Percentiles rank a stretch among this genome's conserved stretches.
These are phyloP conservation scores for Pugionium dolabratum DNA, from an alignment of 345 rosid species.

Conservation along the genomic window DNA sequence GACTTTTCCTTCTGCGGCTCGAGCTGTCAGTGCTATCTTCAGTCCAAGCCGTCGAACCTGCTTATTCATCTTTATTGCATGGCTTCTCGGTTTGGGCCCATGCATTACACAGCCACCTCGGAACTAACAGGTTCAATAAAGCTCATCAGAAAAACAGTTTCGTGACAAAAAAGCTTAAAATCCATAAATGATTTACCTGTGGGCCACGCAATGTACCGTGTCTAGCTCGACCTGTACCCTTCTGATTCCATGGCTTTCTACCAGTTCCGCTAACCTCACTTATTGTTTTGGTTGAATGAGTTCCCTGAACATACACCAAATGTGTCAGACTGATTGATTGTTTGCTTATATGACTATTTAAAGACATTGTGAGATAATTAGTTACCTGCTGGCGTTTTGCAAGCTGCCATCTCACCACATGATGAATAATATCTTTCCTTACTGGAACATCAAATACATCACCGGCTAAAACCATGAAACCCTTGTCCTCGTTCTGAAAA, in stretches of 20 bases:
- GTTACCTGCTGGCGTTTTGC: slow-evolving; percentile 87
- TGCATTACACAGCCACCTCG: slow-evolving; percentile 90
- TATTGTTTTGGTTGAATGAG: slow-evolving; percentile 91
- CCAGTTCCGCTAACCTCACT: slow-evolving; percentile 98
- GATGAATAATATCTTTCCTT: slow-evolving; percentile 86
- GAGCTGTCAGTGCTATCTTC: slow-evolving; percentile 88
- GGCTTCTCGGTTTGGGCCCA: slow-evolving; percentile 95
- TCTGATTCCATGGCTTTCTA: slow-evolving; percentile 84
- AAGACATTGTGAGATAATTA: neutral
- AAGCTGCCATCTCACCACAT: slow-evolving; percentile 89
- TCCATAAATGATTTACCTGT: slow-evolving; percentile 57
- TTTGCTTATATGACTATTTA: slow-evolving; percentile 1
- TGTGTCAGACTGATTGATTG: slow-evolving; percentile 14
- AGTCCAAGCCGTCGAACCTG: slow-evolving; percentile 86
- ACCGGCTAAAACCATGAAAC: slow-evolving; percentile 82
- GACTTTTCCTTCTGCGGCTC: slow-evolving; percentile 97
- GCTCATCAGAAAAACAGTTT: slow-evolving; percentile 11
- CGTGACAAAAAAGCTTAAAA: slow-evolving; percentile 15
- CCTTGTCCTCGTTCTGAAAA: slow-evolving; percentile 73
- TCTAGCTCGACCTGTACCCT: slow-evolving; percentile 90
- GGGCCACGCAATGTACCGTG: slow-evolving; percentile 88
- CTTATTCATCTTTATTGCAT: slow-evolving; percentile 85
- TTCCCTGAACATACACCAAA: slow-evolving; percentile 53
- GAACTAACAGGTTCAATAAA: slow-evolving; percentile 49
- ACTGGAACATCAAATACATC: slow-evolving; percentile 95